Evolutionary conservation across 1,139 yeast genomes (phyloP).

Genomic region (Debaryomycetaceae sp.): DNA sequence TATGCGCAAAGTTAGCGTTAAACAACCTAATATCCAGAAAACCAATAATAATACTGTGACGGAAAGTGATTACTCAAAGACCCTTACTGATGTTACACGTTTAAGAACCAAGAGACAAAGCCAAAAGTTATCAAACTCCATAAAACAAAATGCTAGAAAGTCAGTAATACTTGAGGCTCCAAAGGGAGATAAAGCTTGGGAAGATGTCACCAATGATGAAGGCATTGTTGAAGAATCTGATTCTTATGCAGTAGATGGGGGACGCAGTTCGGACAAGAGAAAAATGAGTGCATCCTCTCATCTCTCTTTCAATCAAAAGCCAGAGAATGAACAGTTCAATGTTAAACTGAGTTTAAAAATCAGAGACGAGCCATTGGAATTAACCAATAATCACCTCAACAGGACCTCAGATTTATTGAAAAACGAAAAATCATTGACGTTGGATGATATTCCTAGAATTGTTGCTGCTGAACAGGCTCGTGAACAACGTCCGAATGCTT

Average conservation of each 20-base stretch:
- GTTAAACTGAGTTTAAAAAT: constrained; percentile 38
- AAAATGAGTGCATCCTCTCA: constrained; percentile 12
- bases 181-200: constrained; percentile 45
- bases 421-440: constrained; percentile 80
- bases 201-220: constrained; percentile 17
- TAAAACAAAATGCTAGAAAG: constrained; percentile 46
- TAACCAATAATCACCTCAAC: constrained; percentile 35
- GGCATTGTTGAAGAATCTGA: constrained; percentile 9
- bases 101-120: constrained; percentile 73
- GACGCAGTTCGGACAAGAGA: constrained; percentile 3
- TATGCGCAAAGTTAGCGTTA: constrained; percentile 3
- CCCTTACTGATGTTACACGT: constrained; percentile 74
- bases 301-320: constrained; percentile 21
- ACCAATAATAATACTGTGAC: constrained; percentile 13
- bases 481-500: constrained; percentile 85
- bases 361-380: constrained; percentile 42
- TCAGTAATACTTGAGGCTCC: constrained; percentile 49
- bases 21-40: constrained; percentile 12
- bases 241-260: not conserved
- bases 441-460: constrained; percentile 94
- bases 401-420: constrained; percentile 67
- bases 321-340: constrained; percentile 33
- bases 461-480: constrained; percentile 97
- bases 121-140: constrained; percentile 55
- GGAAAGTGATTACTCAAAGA: constrained; percentile 55